phyloP scores from a whole-genome alignment of 495 filamentous ascomycete genomes.

The Podospora sp. region DNA sequence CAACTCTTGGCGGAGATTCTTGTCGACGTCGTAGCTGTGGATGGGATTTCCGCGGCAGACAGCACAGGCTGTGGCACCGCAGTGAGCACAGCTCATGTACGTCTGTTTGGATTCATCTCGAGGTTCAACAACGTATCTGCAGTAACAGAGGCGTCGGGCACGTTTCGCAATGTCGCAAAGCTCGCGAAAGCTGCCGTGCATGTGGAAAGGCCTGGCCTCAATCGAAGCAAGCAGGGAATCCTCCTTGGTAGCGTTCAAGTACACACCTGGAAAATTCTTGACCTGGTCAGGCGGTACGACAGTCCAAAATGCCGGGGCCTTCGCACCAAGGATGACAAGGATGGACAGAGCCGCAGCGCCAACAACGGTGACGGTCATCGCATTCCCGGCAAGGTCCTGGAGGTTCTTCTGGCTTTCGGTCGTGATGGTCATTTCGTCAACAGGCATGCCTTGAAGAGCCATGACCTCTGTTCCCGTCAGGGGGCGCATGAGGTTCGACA shows the following conservation, averaged over 20 bases:
- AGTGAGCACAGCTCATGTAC: conserved; percentile 19
- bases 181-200: neutral
- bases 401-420: conserved; percentile 66
- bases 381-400: conserved; percentile 78
- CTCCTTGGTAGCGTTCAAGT: neutral
- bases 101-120: neutral
- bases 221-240: neutral
- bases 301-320: neutral
- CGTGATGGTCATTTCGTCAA: conserved; percentile 63
- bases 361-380: conserved; percentile 78
- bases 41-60: conserved; percentile 40
- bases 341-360: conserved; percentile 60
- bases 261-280: neutral
- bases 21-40: conserved; percentile 26
- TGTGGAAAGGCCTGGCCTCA: neutral
- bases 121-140: neutral
- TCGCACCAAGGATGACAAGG: conserved; percentile 34
- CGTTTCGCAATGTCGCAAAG: neutral
- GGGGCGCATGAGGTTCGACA: conserved; percentile 64
- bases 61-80: conserved; percentile 25
- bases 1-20: neutral
- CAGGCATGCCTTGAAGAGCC: conserved; percentile 70
- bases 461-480: conserved; percentile 69
- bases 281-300: neutral
- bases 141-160: conserved; percentile 9